Base-by-base conservation (phyloP, 352 stramenopile species). In the Phytophthora tentaculata region DNA sequence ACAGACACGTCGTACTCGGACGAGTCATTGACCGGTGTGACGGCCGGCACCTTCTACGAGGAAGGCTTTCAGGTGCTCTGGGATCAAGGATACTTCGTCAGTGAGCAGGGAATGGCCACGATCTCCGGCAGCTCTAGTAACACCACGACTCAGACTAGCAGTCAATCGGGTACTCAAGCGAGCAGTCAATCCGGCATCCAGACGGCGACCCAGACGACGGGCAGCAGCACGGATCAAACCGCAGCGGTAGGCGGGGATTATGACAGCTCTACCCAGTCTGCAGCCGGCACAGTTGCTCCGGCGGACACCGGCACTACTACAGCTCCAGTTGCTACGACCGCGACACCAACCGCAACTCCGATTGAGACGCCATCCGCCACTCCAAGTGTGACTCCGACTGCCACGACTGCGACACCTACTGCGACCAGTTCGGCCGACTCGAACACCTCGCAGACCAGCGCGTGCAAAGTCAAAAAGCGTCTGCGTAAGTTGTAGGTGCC, bases 11-110 rank as follows among this genome's bases (percentile, higher is more conserved):
- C 58, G 6, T 73, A 79, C 60, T 84, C 68, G 14, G 43, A 55
- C 19, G 50, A 67, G 10, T 74, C 70, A 1, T 35, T 77, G 2
- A 74, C 60, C 14, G 85, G 85, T 2, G 78, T 82, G 7, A 71
- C 60, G 0, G 80, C 83, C 9, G 83, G 85, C 5, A 26, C 72
- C 7, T 93, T 93, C 68, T 91, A 89, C 54, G 41, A 71, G 9
- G 71, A 88, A 1, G 67, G 64, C 22, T 91, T 93, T 53, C 63
- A 71, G 52, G 23, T 64, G 29, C 73, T 93, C 17, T 93, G 83
- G 82, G 74, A 93, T 65, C 73, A 91, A 61, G 85, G 85, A 1
- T 90, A 82, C 69, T 90, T 90, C 48, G 83, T 91, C 23, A 67
- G 69, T n/a, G 52, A 73, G 43, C 19, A 70, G 37, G 61, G 67